Evolutionary conservation across 129 eudicot genomes (phyloP).

Genomic region (Arctium minus): DNA sequence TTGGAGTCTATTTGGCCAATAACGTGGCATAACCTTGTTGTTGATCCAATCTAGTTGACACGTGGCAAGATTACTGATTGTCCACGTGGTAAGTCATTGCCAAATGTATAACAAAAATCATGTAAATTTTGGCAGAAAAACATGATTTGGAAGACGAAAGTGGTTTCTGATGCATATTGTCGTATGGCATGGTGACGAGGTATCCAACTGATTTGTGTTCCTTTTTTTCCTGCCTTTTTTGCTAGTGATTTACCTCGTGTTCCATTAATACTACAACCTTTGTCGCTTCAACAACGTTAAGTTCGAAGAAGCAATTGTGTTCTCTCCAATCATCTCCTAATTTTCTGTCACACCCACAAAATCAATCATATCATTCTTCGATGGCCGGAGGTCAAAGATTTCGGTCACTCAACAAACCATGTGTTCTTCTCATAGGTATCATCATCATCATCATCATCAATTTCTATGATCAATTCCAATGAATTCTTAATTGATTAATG

Average conservation of each 20-base stretch:
- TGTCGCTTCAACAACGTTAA: constrained; percentile 1
- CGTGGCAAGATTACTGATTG: background rate
- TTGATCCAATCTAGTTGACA: background rate
- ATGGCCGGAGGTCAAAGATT: constrained; percentile 35
- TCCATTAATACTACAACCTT: background rate
- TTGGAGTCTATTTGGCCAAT: background rate
- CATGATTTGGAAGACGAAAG: background rate
- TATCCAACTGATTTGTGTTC: background rate
- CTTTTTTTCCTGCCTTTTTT: background rate
- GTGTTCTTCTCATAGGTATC: constrained; percentile 77
- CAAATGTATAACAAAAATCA: background rate
- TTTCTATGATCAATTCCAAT: too few relatives aligned
- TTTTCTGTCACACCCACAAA: background rate
- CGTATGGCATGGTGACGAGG: background rate
- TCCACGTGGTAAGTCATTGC: background rate
- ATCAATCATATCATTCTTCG: background rate
- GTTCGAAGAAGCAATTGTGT: background rate
- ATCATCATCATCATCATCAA: background rate
- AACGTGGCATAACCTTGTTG: background rate
- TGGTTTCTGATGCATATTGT: background rate
- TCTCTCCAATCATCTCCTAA: constrained; percentile 15
- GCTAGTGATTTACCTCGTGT: background rate
- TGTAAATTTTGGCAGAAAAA: background rate
- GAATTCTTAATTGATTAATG: background rate
- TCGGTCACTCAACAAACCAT: constrained; percentile 56